A percentile compares a stretch with the other conserved stretches of the same genome.
phyloP scores from a whole-genome alignment of 192 early-diverging fungal species.

The Linnemannia schmuckeri region DNA sequence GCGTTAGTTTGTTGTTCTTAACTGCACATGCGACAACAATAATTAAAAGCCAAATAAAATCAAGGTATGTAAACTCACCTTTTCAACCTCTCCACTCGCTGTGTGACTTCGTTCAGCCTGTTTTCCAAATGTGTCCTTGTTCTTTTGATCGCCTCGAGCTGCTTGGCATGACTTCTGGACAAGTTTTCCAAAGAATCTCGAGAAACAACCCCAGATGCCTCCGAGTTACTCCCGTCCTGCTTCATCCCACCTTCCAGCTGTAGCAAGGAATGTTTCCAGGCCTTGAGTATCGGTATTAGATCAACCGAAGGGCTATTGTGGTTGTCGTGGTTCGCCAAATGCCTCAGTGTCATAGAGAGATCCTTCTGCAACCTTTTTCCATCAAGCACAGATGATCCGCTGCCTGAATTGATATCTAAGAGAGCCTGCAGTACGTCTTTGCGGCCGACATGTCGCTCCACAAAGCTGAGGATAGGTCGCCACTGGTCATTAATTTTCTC shows the following conservation, averaged over 20 bases:
- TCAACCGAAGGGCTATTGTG: background rate
- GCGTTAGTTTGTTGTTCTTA: background rate
- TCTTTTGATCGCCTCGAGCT: conserved; percentile 8
- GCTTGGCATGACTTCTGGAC: background rate
- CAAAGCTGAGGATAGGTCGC: conserved; percentile 29
- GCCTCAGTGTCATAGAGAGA: background rate
- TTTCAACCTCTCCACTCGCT: conserved; percentile 21
- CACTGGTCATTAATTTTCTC: conserved; percentile 24
- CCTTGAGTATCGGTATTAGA: background rate
- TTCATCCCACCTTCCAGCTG: background rate
- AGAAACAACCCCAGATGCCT: background rate
- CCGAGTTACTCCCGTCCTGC: background rate
- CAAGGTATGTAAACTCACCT: background rate
- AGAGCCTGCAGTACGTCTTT: conserved; percentile 10
- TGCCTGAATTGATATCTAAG: background rate
- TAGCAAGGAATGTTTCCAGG: conserved; percentile 30
- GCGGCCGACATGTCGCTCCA: conserved; percentile 14
- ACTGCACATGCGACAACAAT: background rate
- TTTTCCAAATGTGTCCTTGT: conserved; percentile 8
- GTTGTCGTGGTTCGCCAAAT: background rate
- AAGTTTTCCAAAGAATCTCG: background rate
- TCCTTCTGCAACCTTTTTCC: background rate
- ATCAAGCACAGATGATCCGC: background rate
- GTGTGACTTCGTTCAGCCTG: conserved; percentile 16
- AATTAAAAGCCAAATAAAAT: background rate